Evolutionary conservation across 2,329 filamentous ascomycete genomes (phyloP).

Genomic region (Penicillium sp.): DNA sequence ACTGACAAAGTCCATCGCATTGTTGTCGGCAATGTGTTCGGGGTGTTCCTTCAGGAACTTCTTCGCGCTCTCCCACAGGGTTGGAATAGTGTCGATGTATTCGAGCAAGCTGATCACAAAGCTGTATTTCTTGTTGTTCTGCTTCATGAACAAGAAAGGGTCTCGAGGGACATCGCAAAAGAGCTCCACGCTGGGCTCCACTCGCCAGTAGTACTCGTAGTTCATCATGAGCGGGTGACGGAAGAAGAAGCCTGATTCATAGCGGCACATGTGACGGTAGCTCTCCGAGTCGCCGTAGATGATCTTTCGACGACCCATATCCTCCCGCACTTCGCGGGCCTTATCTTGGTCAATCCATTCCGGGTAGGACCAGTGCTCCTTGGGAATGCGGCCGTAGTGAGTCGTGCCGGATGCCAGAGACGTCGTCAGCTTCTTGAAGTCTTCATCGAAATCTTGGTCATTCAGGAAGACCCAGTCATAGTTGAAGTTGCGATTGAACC

Average conservation of each 20-base stretch:
- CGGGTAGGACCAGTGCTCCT: slow-evolving; percentile 96
- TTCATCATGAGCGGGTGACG: slow-evolving; percentile 87
- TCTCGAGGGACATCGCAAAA: slow-evolving; percentile 95
- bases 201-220: slow-evolving; percentile 99
- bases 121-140: slow-evolving; percentile 96
- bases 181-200: slow-evolving; percentile 93
- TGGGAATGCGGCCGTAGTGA: slow-evolving; percentile 80
- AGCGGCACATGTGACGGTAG: slow-evolving; percentile 99
- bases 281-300: slow-evolving; percentile 97
- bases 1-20: slow-evolving; percentile 85
- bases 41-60: slow-evolving; percentile 88
- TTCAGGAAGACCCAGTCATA: slow-evolving; percentile 99
- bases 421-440: slow-evolving; percentile 86
- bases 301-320: slow-evolving; percentile 91
- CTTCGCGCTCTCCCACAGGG: slow-evolving; percentile 90
- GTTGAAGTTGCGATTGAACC: slow-evolving; percentile 93
- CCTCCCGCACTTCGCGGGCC: slow-evolving; percentile 81
- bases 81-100: slow-evolving; percentile 92
- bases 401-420: slow-evolving; percentile 89
- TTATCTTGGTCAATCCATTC: slow-evolving; percentile 93
- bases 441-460: slow-evolving; percentile 86
- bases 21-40: slow-evolving; percentile 75
- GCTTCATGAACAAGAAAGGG: slow-evolving; percentile 92
- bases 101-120: slow-evolving; percentile 95
- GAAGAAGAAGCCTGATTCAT: slow-evolving; percentile 99